Base-by-base conservation (phyloP, 2,329 filamentous ascomycete genomes). In the Neoarthrinium moseri region DNA sequence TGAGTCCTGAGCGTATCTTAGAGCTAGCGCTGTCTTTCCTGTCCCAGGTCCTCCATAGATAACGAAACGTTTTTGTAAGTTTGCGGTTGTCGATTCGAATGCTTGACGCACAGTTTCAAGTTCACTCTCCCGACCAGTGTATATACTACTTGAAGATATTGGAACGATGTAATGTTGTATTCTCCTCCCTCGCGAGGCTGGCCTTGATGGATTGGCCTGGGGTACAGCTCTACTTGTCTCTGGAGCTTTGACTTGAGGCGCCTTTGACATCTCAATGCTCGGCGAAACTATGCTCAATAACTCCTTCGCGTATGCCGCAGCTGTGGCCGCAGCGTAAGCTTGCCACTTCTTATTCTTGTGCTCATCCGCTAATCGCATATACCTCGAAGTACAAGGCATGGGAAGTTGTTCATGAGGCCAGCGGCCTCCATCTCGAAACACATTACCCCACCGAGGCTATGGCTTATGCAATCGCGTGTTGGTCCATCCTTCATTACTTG, bases 21-120 rank as follows among this genome's bases (percentile, higher is more conserved):
- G 43, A 12, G 52, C 59, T 18, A 62, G 45, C 17, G 65, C 54
- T 0, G 59, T 61, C 46, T 65, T 65, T n/a, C 60, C 62, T 30
- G 55, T 52, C 2, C 61, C 61, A 23, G 53, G 54, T 18, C 56
- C 21, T 6, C 60, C 58, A 33, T 55, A 51, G 18, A 64, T 35
- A 13, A 58, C 51, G 32, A 58, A 56, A 30, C 50, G 37, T 23
- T 51, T 57, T 32, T 56, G 55, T 8, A 6, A 6, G 6, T 6
- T 34, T n/a, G 7, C n/a, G 6, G 26, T 29, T 8, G 30, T 6
- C 6, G 30, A 6, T 34, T 11, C n/a, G 18, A 34, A 34, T 15
- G 30, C 30, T 15, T 15, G 7, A 15, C 6, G 6, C 6, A 34
- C 18, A 6, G 30, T 15, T 7, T 34, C 7, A n/a, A 34, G 18